Evolutionary conservation across 1,284 basidiomycete species (phyloP), one percentile per base, ranked within the genome.

Genomic region (Cutaneotrichosporon mucoides): DNA sequence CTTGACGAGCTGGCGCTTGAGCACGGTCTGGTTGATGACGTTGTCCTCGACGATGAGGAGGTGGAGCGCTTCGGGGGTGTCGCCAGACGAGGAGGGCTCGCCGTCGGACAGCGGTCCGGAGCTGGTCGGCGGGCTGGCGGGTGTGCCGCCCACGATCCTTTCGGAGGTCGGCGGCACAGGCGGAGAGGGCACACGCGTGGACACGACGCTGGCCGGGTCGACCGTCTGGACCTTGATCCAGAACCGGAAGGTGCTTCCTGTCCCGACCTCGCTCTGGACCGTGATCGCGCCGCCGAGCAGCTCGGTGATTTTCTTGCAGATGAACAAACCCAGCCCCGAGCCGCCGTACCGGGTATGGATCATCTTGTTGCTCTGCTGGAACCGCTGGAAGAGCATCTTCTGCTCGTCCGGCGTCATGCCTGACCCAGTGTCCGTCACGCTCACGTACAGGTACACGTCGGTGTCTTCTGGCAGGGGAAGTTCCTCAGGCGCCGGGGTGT

Each of bases 181-280:
- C 35, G 47, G 13, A 5, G 45, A 34, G 24, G 45, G 45, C 24
- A 11, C 24, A 4, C 9, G 11, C 40, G 24, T 24, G 24, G 24
- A 24, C 24, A 24, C 13, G 16, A 6, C 34, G 47, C 12, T 4
- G 10, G 34, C 13, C 35, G 2, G 34, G 35, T 6, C n/a, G 49
- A 34, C 42, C 6, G 42, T 37, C 3, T 11, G 41, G 3, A 13
- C 41, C 45, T 56, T 50, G 46, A 76, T 67, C 61, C 64, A 77
- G 63, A 77, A 75, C 5, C 68, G 68, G 68, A 77, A 77, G 7
- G 68, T 92, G 61, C 61, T 65, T 10, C 72, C 72, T 16, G 62
- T 48, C 4, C 67, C 70, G 1, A 67, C 50, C 46, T 67, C 53
- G 44, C 62, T 65, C n/a, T 57, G 56, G 41, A 71, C 66, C 43